Evolutionary conservation across 345 rosid genomes (phyloP).

Genomic region (Toxicodendron radicans): DNA sequence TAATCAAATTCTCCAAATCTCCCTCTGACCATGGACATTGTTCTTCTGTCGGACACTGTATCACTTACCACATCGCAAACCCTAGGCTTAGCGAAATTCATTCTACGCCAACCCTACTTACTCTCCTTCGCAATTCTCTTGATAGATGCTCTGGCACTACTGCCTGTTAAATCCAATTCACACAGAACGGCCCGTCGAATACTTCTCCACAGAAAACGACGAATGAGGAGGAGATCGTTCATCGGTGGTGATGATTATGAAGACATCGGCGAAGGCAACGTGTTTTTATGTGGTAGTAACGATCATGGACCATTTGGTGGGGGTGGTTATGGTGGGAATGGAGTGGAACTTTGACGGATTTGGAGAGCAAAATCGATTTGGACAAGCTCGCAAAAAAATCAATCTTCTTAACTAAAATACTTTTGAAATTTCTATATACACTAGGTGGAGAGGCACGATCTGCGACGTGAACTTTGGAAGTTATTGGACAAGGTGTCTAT

Average conservation of each 20-base stretch:
- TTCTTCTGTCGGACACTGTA: conserved; percentile 46
- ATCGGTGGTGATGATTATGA: conserved; percentile 45
- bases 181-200: conserved; percentile 44
- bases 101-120: conserved; percentile 37
- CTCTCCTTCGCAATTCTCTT: conserved; percentile 37
- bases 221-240: conserved; percentile 34
- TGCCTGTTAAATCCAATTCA: conserved; percentile 49
- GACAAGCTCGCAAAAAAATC: too few relatives aligned
- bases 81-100: conserved; percentile 50
- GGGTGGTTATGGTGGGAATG: conserved; percentile 56
- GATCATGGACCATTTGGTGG: conserved; percentile 50
- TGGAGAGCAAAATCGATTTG: conserved; percentile 46
- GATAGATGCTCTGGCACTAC: conserved; percentile 50
- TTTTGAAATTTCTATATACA: too few relatives aligned
- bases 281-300: conserved; percentile 44
- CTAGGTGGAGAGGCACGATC: too few relatives aligned
- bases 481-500: too few relatives aligned
- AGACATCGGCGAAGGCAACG: conserved; percentile 43
- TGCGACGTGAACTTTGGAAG: too few relatives aligned
- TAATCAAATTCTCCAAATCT: background rate
- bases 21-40: conserved; percentile 62
- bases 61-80: conserved; percentile 46
- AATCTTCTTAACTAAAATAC: too few relatives aligned
- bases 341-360: conserved; percentile 69
- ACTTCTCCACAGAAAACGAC: conserved; percentile 33